Evolutionary conservation across 75 land plant species (phyloP), one percentile per base, ranked within the genome.

Genomic region (Azolla pinnata): DNA sequence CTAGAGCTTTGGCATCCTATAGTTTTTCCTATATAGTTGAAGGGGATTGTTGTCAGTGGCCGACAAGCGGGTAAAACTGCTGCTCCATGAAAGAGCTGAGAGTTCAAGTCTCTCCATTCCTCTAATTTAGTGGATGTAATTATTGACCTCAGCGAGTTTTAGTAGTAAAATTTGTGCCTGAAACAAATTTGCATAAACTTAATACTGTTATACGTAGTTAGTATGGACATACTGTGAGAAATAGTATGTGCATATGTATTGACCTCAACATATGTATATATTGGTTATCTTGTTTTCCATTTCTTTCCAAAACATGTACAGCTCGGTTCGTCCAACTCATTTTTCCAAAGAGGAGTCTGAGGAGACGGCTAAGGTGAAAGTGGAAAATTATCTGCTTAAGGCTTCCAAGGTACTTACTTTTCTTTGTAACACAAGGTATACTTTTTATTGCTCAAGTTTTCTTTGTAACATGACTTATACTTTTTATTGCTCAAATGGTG

Each of bases 31-130:
- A 67, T 64, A 72, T 40, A 64, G 30, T 47, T 44, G 25, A 59
- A 28, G 47, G 87, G 91, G 71, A 79, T 70, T 87, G 91, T 44
- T 87, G 91, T 83, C 91, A 74, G 75, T 60, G 61, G 84, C 71
- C 74, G 87, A 87, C 87, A 78, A 71, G 74, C 79, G 56, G 84
- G 74, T 72, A 27, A 19, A 40, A 68, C 75, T 74, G 84, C 81
- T 79, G 81, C 87, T 83, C 84, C 67, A 8, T 21, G 26, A 46
- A 58, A 60, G 79, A 79, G 82, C 77, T 81, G 84, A 83, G 87
- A 87, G 87, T 87, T 87, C 87, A 75, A 87, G 32, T 83, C 91
- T 87, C 91, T 87, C 91, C 87, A 83, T 83, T 78, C 82, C 87
- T 87, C 74, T 30, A 29, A 12, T 57, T 25, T n/a, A 28, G 42